Evolutionary conservation across 306 rosid genomes (phyloP).

Genomic region (Gastrolobium bilobum): DNA sequence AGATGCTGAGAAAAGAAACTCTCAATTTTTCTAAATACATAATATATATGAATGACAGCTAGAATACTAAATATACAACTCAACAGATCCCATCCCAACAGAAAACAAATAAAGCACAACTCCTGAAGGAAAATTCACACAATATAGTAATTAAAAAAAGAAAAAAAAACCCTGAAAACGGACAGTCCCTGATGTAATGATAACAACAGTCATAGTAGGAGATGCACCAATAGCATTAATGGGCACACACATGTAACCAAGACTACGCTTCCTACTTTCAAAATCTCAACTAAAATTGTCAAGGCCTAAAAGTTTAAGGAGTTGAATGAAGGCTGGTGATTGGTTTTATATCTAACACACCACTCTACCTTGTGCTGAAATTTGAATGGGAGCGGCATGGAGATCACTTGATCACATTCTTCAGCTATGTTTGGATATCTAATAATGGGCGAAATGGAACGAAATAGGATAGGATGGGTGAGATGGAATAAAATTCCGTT

Average conservation of each 20-base stretch:
- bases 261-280: neutral
- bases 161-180: neutral
- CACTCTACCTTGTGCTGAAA: neutral
- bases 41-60: neutral
- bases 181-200: neutral
- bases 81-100: slow-evolving; percentile 12
- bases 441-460: too few relatives aligned
- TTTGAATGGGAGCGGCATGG: neutral
- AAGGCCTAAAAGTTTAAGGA: neutral
- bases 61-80: neutral
- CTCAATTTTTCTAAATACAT: slow-evolving; percentile 7
- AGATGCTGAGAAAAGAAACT: neutral
- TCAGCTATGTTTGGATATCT: too few relatives aligned
- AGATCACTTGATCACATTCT: neutral
- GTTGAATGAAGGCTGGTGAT: neutral
- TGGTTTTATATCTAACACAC: neutral
- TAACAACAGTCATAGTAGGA: slow-evolving; percentile 1
- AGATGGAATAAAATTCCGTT: too few relatives aligned
- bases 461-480: too few relatives aligned
- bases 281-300: slow-evolving; percentile 17
- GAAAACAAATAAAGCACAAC: neutral
- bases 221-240: neutral
- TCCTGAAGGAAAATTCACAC: neutral
- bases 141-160: neutral
- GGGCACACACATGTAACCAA: neutral